Conservation (phyloP, 2,329 filamentous ascomycete species). For the Fonsecaea erecta region DNA sequence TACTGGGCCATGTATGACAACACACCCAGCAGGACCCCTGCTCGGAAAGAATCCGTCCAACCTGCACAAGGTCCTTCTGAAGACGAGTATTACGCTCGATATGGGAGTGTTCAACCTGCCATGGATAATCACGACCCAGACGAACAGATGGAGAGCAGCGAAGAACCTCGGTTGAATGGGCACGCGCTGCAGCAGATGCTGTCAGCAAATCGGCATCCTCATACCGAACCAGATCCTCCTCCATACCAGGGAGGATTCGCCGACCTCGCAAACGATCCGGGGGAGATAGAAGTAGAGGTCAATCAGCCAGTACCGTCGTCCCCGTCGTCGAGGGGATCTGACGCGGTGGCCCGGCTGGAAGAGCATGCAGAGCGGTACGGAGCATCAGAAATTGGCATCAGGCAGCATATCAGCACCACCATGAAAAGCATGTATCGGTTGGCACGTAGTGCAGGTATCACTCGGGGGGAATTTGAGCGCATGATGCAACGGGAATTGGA, state of each 20-base stretch:
- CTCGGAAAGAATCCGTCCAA: constrained; percentile 45
- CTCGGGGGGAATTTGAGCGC: constrained; percentile 62
- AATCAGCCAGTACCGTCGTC: constrained; percentile 52
- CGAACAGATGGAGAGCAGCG: constrained; percentile 55
- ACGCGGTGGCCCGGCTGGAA: constrained; percentile 61
- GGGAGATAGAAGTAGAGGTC: constrained; percentile 41
- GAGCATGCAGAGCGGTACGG: constrained; percentile 56
- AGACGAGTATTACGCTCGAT: constrained; percentile 64
- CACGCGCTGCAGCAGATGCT: constrained; percentile 52
- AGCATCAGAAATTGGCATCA: constrained; percentile 63
- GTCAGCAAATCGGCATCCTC: constrained; percentile 45
- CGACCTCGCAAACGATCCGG: constrained; percentile 24
- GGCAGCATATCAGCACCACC: constrained; percentile 67
- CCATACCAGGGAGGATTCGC: constrained; percentile 29
- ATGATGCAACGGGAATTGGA: constrained; percentile 65
- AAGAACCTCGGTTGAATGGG: constrained; percentile 60
- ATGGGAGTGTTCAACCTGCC: constrained; percentile 67
- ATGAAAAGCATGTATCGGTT: constrained; percentile 68
- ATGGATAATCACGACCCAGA: constrained; percentile 67
- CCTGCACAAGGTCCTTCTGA: constrained; percentile 51
- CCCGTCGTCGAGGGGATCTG: constrained; percentile 50
- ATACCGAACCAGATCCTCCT: constrained; percentile 33
- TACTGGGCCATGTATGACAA: constrained; percentile 69
- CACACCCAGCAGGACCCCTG: constrained; percentile 58
- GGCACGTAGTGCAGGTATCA: constrained; percentile 63